Evolutionary conservation across 345 rosid genomes (phyloP), one percentile per base, ranked within the genome.

Genomic region (Arabidopsis suecica): DNA sequence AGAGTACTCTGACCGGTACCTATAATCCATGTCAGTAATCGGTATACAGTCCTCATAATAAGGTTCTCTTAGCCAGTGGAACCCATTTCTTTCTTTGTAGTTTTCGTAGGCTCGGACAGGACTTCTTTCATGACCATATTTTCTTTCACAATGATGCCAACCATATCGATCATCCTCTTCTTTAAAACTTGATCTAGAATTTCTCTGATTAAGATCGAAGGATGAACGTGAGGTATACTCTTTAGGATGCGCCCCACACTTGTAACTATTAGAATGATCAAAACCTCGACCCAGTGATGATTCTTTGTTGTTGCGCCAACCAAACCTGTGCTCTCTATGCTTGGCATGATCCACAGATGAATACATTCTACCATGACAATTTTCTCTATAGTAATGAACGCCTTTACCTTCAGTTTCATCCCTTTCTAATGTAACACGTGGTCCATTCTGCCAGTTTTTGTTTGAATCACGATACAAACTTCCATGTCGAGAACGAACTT

Each of bases 301-400:
- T 61, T 73, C 58, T 63, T 80, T 57, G 42, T 38, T 49, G 47
- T 53, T 59, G 42, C 55, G 66, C 79, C 65, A 74, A 63, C 57
- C 81, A 62, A 65, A 79, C 71, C 22, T 78, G 55, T 20, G 75
- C 61, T 48, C 82, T 36, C 78, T 83, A 61, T n/a, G 18, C 71
- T 84, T 75, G 48, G 44, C 62, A 74, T 47, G 54, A 74, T 67
- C 71, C 75, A 75, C 34, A 30, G 82, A 72, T 50, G 76, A 28
- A 61, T 69, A 41, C 57, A 70, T 79, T 63, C 81, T 73, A 60
- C 72, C 68, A 76, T 49, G 67, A 16, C 12, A 34, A 32, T 48
- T 68, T 62, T 50, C 65, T 62, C 75, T 72, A 13, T 79, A 65
- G 56, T 58, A 48, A 9, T 51, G 61, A 51, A 61, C 66, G 45